These are phyloP conservation scores for Spinacia oleracea DNA, from an alignment of 179 eudicot species.

Conservation along the genomic window DNA sequence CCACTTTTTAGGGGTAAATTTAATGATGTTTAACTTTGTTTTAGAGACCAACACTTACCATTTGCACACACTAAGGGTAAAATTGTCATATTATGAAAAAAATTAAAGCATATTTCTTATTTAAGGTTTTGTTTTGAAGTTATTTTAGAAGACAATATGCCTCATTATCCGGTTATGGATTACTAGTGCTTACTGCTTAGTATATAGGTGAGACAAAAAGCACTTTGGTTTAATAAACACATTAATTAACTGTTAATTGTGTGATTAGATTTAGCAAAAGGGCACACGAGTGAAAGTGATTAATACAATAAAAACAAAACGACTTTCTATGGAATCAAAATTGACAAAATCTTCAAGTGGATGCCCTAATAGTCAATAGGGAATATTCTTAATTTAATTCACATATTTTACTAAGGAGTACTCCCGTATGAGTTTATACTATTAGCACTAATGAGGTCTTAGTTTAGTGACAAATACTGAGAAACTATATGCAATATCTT, in stretches of 20 bases:
- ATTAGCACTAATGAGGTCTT: too few relatives aligned
- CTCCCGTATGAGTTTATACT: too few relatives aligned
- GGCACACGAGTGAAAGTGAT: slow-evolving; percentile 36
- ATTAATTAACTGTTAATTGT: slow-evolving; percentile 1
- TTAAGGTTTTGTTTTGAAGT: not conserved
- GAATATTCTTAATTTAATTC: slow-evolving; percentile 34
- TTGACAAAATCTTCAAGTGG: slow-evolving; percentile 35
- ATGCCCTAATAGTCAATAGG: slow-evolving; percentile 35
- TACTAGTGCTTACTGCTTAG: slow-evolving; percentile 18
- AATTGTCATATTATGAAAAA: not conserved
- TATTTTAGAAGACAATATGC: slow-evolving; percentile 33
- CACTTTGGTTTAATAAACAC: slow-evolving; percentile 25
- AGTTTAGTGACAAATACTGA: too few relatives aligned
- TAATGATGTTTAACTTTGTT: slow-evolving; percentile 19
- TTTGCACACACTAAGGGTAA: slow-evolving; percentile 3
- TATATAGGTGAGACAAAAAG: slow-evolving; percentile 28
- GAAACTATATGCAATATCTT: too few relatives aligned
- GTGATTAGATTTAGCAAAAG: slow-evolving; percentile 14
- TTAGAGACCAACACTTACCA: slow-evolving; percentile 13
- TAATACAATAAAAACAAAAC: slow-evolving; percentile 33
- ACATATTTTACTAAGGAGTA: slow-evolving; percentile 8
- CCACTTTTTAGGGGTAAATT: slow-evolving; percentile 25
- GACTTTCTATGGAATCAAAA: slow-evolving; percentile 36
- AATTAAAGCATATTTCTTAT: slow-evolving; percentile 32
- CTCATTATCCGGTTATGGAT: slow-evolving; percentile 39